These are phyloP conservation scores for Cladosporium velox DNA, from an alignment of 2,329 filamentous ascomycete genomes.

Conservation along the genomic window DNA sequence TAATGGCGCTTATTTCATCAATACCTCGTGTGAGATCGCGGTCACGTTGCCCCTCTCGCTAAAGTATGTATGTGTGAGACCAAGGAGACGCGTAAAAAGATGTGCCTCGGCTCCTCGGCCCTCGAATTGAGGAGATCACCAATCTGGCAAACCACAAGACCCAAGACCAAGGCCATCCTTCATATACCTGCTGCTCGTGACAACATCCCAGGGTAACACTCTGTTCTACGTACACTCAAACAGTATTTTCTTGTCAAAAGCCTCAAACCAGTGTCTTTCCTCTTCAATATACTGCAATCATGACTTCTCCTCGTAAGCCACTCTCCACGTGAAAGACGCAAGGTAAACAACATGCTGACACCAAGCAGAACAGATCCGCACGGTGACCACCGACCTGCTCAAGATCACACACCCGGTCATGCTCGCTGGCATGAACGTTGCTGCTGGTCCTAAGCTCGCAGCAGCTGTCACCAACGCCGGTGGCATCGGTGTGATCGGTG, in stretches of 20 bases:
- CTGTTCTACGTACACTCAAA: background rate
- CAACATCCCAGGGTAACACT: slow-evolving; percentile 6
- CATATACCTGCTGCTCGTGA: background rate
- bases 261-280: background rate
- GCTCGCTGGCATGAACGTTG: slow-evolving; percentile 98
- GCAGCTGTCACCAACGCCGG: slow-evolving; percentile 97
- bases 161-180: background rate
- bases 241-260: background rate
- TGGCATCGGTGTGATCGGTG: slow-evolving; percentile 93
- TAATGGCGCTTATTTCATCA: background rate
- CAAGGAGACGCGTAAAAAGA: background rate
- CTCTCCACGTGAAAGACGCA: slow-evolving; percentile 10
- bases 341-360: slow-evolving; percentile 31
- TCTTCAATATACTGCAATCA: slow-evolving; percentile 42
- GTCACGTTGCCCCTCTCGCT: slow-evolving; percentile 3
- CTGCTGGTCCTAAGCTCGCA: slow-evolving; percentile 91
- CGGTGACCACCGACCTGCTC: slow-evolving; percentile 90
- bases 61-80: background rate
- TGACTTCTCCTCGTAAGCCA: slow-evolving; percentile 78
- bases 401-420: slow-evolving; percentile 96
- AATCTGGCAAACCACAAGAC: background rate
- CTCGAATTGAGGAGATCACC: slow-evolving; percentile 11
- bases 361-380: slow-evolving; percentile 77
- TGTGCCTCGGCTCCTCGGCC: slow-evolving; percentile 12
- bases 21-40: background rate